These are phyloP conservation scores for Russula olivacea DNA, from an alignment of 768 basidiomycete species.

Conservation along the genomic window DNA sequence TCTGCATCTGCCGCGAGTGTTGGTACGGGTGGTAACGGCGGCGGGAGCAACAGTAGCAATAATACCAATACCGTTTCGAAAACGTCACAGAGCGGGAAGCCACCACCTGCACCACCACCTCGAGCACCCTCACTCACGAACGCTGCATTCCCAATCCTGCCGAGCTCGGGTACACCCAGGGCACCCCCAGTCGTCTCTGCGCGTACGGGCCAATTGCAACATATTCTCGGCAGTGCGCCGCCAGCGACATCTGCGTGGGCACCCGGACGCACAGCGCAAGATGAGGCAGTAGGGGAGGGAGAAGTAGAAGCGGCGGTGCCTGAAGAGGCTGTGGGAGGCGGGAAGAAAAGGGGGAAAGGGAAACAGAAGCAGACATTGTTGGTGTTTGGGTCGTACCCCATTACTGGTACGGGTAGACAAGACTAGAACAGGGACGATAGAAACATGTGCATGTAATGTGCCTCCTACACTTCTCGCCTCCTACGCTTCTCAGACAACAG, in stretches of 20 bases:
- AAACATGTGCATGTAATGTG: not conserved
- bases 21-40: constrained; percentile 25
- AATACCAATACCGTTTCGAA: constrained; percentile 2
- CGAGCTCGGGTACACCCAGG: constrained; percentile 38
- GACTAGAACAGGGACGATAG: not conserved
- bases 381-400: constrained; percentile 49
- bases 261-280: constrained; percentile 16
- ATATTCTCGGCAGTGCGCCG: constrained; percentile 52
- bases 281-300: constrained; percentile 14
- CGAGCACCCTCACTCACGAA: constrained; percentile 44
- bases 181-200: constrained; percentile 42
- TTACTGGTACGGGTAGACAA: constrained; percentile 23
- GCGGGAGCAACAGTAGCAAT: constrained; percentile 14
- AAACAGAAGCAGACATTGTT: constrained; percentile 85
- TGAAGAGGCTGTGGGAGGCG: constrained; percentile 28
- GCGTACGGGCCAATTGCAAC: constrained; percentile 61
- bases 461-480: no score
- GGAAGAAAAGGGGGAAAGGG: constrained; percentile 71
- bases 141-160: constrained; percentile 66
- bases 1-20: constrained; percentile 28
- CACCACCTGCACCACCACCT: constrained; percentile 27
- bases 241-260: constrained; percentile 34
- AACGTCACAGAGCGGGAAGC: constrained; percentile 3
- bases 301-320: constrained; percentile 4
- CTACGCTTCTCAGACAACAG: no score